phyloP scores from a whole-genome alignment of 345 rosid species.

The Erodium maritimum region DNA sequence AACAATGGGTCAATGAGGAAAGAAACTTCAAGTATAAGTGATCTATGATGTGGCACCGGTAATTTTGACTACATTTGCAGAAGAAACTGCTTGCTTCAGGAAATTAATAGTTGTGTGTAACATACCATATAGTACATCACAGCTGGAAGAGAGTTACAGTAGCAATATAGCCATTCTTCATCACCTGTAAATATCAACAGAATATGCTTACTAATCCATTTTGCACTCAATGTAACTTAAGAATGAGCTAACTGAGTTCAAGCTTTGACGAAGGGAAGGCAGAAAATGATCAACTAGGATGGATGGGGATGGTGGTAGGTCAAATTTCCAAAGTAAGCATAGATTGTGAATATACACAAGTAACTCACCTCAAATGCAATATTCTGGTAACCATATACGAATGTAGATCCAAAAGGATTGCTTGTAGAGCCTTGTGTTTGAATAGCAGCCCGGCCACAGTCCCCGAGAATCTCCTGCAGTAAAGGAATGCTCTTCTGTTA shows the following conservation, averaged over 20 bases:
- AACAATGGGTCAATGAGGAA: no score
- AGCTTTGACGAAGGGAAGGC: neutral
- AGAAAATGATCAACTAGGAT: no score
- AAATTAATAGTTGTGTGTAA: neutral
- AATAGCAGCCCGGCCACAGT: constrained; percentile 93
- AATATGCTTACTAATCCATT: neutral
- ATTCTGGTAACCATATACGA: constrained; percentile 87
- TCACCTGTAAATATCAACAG: constrained; percentile 45
- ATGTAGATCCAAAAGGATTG: constrained; percentile 95
- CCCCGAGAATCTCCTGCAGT: constrained; percentile 79
- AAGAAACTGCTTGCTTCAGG: no score
- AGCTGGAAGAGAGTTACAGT: constrained; percentile 82
- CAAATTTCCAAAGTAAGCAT: neutral
- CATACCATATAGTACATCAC: constrained; percentile 26
- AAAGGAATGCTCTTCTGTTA: neutral
- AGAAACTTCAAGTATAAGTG: no score
- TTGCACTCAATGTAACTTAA: constrained; percentile 1
- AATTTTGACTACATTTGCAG: no score
- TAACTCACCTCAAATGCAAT: constrained; percentile 77
- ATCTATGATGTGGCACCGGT: no score
- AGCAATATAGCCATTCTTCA: constrained; percentile 90
- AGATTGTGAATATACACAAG: neutral
- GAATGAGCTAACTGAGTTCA: neutral
- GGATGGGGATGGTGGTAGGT: no score
- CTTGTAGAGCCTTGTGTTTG: constrained; percentile 91